Conservation (phyloP, 2,329 filamentous ascomycete genomes). For the Botrytis elliptica region DNA sequence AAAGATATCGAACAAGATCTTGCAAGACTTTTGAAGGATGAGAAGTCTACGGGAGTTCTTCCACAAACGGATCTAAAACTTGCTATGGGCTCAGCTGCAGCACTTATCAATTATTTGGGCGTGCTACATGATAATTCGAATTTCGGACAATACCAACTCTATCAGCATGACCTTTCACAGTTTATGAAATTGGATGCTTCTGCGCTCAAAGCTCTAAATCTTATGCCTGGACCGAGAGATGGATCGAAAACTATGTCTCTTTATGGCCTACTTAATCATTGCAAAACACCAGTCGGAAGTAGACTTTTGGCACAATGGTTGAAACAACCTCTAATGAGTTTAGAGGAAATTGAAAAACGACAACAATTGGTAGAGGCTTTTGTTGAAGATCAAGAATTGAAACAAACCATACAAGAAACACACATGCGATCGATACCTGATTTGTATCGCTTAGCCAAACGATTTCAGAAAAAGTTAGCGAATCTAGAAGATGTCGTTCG, state of each 20-base stretch:
- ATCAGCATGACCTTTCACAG: constrained; percentile 93
- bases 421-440: constrained; percentile 92
- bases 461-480: constrained; percentile 88
- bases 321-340: constrained; percentile 94
- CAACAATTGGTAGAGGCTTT: constrained; percentile 96
- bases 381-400: constrained; percentile 84
- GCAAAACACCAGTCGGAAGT: constrained; percentile 93
- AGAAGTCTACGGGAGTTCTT: constrained; percentile 71
- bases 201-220: constrained; percentile 87
- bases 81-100: constrained; percentile 91
- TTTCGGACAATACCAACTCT: constrained; percentile 95
- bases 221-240: constrained; percentile 94
- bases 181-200: constrained; percentile 99
- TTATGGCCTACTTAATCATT: constrained; percentile 91
- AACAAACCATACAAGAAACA: constrained; percentile 95
- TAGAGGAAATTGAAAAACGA: constrained; percentile 81
- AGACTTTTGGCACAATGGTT: constrained; percentile 91
- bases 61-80: constrained; percentile 92
- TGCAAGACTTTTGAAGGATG: constrained; percentile 81
- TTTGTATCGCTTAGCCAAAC: constrained; percentile 88
- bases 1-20: constrained; percentile 97
- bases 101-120: constrained; percentile 90
- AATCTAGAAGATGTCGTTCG: constrained; percentile 94
- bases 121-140: constrained; percentile 89
- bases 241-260: constrained; percentile 97